Percentiles rank a stretch among this genome's conserved stretches.
phyloP scores from a whole-genome alignment of 257 asterid genomes.

The Petrea volubilis region DNA sequence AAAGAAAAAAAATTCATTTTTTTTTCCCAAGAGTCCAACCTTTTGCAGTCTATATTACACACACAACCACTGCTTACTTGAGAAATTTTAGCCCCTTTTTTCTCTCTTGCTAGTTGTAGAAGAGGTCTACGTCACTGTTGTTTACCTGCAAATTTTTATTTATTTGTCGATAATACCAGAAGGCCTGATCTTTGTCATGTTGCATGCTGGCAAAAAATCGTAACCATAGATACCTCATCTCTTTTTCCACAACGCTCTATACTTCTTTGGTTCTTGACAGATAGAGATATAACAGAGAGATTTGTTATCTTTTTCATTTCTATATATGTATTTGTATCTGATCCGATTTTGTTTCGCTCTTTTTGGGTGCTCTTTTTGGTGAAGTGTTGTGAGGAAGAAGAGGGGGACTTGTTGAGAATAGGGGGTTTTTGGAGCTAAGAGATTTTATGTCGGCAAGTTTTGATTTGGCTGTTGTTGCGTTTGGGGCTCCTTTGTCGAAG shows the following conservation, averaged over 20 bases:
- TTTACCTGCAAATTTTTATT: slow-evolving; percentile 20
- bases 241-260: slow-evolving; percentile 12
- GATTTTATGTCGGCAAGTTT: slow-evolving; percentile 88
- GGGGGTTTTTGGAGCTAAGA: slow-evolving; percentile 35
- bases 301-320: background rate
- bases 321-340: slow-evolving; percentile 38
- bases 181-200: slow-evolving; percentile 38
- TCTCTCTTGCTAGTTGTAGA: slow-evolving; percentile 21
- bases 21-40: slow-evolving; percentile 15
- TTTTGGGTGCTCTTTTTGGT: slow-evolving; percentile 17
- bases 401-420: slow-evolving; percentile 20
- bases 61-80: background rate
- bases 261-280: slow-evolving; percentile 15
- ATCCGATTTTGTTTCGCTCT: slow-evolving; percentile 27
- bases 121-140: slow-evolving; percentile 33
- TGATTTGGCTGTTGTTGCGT: slow-evolving; percentile 54
- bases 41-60: slow-evolving; percentile 23
- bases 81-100: slow-evolving; percentile 1
- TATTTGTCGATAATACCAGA: slow-evolving; percentile 33
- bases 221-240: slow-evolving; percentile 70
- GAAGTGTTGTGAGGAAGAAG: slow-evolving; percentile 19
- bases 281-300: background rate
- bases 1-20: background rate
- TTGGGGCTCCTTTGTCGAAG: slow-evolving; percentile 66
- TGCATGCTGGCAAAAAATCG: slow-evolving; percentile 20